Conservation (phyloP, 2,329 filamentous ascomycete genomes). For the Ophiostoma quercus region DNA sequence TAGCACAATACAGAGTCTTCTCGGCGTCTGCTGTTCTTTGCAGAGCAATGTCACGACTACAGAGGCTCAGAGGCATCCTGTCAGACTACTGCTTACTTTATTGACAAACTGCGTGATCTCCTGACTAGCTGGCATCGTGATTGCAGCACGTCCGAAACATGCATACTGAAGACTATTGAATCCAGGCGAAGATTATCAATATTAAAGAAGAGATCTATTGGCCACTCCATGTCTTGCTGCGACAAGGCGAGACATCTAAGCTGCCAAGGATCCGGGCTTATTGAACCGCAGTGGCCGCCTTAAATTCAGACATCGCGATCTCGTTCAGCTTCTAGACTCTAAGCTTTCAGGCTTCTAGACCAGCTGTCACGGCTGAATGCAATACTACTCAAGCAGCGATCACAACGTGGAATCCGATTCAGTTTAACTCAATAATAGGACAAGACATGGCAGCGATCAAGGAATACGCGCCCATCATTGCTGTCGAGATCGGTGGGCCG, state of each 20-base stretch:
- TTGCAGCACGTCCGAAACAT: not conserved
- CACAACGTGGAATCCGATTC: not conserved
- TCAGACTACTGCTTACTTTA: not conserved
- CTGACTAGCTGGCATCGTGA: not conserved
- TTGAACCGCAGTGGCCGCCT: not conserved
- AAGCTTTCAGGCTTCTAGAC: not conserved
- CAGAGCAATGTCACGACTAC: not conserved
- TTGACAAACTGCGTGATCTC: not conserved
- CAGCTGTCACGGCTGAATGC: not conserved
- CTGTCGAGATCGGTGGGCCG: not conserved
- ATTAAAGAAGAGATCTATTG: not conserved
- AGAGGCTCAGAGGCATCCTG: not conserved
- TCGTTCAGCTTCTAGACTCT: not conserved
- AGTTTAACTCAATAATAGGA: not conserved
- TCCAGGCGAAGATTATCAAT: no score
- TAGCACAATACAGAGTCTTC: not conserved
- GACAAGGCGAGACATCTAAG: no score
- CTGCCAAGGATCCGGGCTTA: no score
- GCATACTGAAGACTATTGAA: not conserved
- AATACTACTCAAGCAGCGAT: not conserved
- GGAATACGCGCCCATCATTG: not conserved
- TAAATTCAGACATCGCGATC: not conserved
- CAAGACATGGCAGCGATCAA: not conserved
- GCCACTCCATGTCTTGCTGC: no score
- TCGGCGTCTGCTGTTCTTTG: not conserved